Evolutionary conservation across 179 eudicot species (phyloP), one percentile per base, ranked within the genome.

Genomic region (Spinacia oleracea): DNA sequence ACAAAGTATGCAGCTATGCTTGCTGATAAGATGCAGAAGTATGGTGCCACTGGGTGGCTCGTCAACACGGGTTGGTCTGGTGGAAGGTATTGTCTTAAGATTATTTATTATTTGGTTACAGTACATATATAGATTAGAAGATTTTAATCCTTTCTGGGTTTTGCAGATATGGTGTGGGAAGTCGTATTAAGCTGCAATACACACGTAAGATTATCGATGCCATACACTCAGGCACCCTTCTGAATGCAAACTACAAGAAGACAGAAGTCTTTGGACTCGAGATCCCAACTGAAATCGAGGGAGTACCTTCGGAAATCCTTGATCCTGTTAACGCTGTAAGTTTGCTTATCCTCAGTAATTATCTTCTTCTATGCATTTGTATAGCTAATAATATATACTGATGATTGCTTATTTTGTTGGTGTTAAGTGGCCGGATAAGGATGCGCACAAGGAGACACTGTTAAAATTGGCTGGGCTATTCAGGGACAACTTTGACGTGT

Each of bases 51-150:
- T 4, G 99, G 89, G 14, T 96, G 98, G 98, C 98, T 96, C 32
- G 98, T 96, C 46, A 96, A 96, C 88, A 93, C 98, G 42, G 99
- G 99, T 53, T 96, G 98, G 99, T 89, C 92, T 5, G 99, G 90
- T 73, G 98, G 98, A 88, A 91, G 98, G 97, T 94, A 84, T 29
- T 60, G 35, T 25, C 38, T 70, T 25, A 0, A 11, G 20, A 43
- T 38, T 42, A 38, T 42, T 32, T 0, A 18, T 18, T 6, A 0
- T 29, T 29, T 63, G 7, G 8, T 32, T n/a, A 12, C 18, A 63
- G n/a, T 67, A 11, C 0, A 38, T 16, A 67, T 67, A 3, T 10
- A 6, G 34, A 58, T 59, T 23, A 27, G 58, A 53, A 16, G 58
- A 18, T 20, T 16, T 53, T 5, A 29, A 29, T 10, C 21, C 15